A percentile compares a stretch with the other conserved stretches of the same genome.
Conservation (phyloP, 2,329 filamentous ascomycete species). For the Curvularia spicifera region DNA sequence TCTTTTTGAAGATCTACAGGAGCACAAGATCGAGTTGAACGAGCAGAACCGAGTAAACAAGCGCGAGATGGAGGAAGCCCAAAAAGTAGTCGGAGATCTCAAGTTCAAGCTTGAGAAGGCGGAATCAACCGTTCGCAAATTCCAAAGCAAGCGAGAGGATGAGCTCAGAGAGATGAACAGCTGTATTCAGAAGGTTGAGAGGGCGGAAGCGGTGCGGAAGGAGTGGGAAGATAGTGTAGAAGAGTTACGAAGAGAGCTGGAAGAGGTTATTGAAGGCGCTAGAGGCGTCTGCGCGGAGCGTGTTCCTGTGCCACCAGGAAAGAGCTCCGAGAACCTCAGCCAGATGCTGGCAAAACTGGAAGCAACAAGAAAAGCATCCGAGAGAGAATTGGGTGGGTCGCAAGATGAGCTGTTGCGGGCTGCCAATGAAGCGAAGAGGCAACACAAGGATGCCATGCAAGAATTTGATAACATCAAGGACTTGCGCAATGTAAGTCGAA, state of each 20-base stretch:
- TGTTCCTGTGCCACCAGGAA: conserved; percentile 38
- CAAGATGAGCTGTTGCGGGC: conserved; percentile 36
- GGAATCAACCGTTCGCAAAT: conserved; percentile 35
- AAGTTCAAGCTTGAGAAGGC: conserved; percentile 38
- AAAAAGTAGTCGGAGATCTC: conserved; percentile 32
- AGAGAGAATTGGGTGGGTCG: conserved; percentile 46
- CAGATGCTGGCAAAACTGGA: conserved; percentile 39
- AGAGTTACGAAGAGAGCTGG: conserved; percentile 32
- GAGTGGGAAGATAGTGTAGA: conserved; percentile 33
- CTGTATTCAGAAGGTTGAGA: conserved; percentile 46
- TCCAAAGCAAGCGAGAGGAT: conserved; percentile 40
- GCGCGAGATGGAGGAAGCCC: conserved; percentile 37
- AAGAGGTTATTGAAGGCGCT: conserved; percentile 34
- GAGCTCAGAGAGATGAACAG: conserved; percentile 53
- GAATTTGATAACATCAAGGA: conserved; percentile 26
- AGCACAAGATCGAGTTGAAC: conserved; percentile 54
- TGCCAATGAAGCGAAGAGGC: conserved; percentile 41
- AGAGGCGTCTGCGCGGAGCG: conserved; percentile 31
- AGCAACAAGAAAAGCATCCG: conserved; percentile 34
- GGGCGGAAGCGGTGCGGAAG: conserved; percentile 38
- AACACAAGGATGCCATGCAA: conserved; percentile 28
- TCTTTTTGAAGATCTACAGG: conserved; percentile 58
- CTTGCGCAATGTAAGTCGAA: conserved; percentile 26
- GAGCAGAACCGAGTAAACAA: conserved; percentile 42
- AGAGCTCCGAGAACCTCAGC: conserved; percentile 43